A percentile compares a stretch with the other conserved stretches of the same genome.
These are phyloP conservation scores for Aureobasidium sp. DNA, from an alignment of 2,329 filamentous ascomycete species.

Conservation along the genomic window DNA sequence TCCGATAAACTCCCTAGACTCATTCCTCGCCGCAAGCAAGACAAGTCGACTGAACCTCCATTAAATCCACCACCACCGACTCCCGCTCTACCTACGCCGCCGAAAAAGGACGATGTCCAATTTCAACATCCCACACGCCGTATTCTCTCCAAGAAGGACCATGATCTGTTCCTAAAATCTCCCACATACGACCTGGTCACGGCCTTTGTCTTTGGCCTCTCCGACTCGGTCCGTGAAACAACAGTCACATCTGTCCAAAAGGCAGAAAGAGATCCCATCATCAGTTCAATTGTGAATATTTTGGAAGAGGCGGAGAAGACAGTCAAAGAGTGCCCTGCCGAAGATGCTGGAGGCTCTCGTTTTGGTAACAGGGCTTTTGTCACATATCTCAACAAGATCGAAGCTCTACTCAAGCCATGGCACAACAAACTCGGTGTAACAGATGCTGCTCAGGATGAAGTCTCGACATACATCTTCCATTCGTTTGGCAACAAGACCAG, in stretches of 20 bases:
- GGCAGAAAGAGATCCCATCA: constrained; percentile 60
- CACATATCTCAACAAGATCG: constrained; percentile 76
- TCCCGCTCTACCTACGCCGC: constrained; percentile 74
- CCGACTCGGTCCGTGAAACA: constrained; percentile 80
- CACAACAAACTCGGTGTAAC: constrained; percentile 66
- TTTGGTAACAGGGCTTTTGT: constrained; percentile 97
- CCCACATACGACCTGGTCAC: constrained; percentile 79
- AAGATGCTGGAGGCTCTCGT: constrained; percentile 87
- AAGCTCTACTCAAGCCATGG: constrained; percentile 59
- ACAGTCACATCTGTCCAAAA: constrained; percentile 69
- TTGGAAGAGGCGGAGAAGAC: constrained; percentile 75
- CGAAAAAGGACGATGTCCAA: constrained; percentile 55
- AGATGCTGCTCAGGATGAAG: constrained; percentile 68
- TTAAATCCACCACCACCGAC: constrained; percentile 74
- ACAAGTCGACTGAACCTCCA: constrained; percentile 43
- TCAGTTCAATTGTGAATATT: constrained; percentile 73
- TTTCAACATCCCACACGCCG: constrained; percentile 78
- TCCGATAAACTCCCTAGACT: constrained; percentile 72
- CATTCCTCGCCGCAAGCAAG: constrained; percentile 67
- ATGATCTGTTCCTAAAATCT: constrained; percentile 82
- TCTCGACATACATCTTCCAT: constrained; percentile 82
- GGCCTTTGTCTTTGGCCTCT: constrained; percentile 87
- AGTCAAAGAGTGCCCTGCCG: constrained; percentile 75
- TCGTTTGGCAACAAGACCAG: constrained; percentile 87
- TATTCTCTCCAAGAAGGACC: constrained; percentile 84